Evolutionary conservation across 129 eudicot species (phyloP).

Genomic region (Flaveria robusta): DNA sequence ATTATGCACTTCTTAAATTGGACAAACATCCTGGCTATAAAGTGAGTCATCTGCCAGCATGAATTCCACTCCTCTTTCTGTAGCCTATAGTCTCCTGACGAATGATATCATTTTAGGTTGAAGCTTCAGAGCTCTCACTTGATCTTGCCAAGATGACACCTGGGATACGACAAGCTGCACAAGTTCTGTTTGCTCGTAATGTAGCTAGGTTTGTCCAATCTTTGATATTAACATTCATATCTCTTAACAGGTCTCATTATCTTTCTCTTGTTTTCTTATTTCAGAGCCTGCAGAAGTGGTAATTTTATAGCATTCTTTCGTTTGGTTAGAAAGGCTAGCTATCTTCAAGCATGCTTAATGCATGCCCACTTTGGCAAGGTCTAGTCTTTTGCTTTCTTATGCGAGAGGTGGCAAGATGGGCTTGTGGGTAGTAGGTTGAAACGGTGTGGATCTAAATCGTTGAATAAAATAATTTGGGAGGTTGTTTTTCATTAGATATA

Average conservation of each 20-base stretch:
- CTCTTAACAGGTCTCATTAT: conserved; percentile 2
- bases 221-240: neutral
- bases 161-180: conserved; percentile 80
- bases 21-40: conserved; percentile 98
- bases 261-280: conserved; percentile 29
- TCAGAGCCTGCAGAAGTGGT: conserved; percentile 93
- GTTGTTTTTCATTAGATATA: neutral
- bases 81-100: conserved; percentile 29
- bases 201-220: conserved; percentile 80
- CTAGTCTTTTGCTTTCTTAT: conserved; percentile 27
- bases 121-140: conserved; percentile 97
- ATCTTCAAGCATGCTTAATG: conserved; percentile 96
- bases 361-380: conserved; percentile 99
- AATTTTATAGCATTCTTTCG: conserved; percentile 92
- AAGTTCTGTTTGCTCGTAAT: conserved; percentile 87
- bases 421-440: neutral
- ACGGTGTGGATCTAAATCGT: neutral
- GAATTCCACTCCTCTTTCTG: conserved; percentile 10
- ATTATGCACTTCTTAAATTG: conserved; percentile 93
- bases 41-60: conserved; percentile 53
- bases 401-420: neutral
- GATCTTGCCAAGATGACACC: conserved; percentile 97
- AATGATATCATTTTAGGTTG: conserved; percentile 66
- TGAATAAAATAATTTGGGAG: neutral
- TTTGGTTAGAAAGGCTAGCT: conserved; percentile 72